Conservation (phyloP, 768 basidiomycete genomes). For the Tephrocybe rancida region DNA sequence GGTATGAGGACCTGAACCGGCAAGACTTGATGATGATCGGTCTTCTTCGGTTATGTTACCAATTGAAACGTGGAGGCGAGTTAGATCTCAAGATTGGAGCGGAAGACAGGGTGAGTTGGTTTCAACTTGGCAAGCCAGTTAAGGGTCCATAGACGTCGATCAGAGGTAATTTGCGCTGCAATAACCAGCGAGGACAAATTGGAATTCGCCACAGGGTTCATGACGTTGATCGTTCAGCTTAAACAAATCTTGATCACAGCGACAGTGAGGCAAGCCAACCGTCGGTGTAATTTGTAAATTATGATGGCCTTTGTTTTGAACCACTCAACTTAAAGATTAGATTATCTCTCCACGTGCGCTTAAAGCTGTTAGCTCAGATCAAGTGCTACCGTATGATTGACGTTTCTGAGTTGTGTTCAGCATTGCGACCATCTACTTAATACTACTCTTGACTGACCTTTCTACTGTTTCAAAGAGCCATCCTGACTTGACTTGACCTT, state of each 20-base stretch:
- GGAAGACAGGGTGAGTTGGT: conserved; percentile 6
- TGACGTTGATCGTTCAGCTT: background rate
- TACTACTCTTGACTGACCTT: background rate
- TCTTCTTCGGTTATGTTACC: conserved; percentile 23
- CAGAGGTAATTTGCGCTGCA: conserved; percentile 16
- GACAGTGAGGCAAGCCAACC: background rate
- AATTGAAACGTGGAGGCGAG: conserved; percentile 23
- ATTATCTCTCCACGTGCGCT: conserved; percentile 13
- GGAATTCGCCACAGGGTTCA: conserved; percentile 11
- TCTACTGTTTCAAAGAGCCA: background rate
- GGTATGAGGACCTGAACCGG: conserved; percentile 6
- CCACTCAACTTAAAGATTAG: conserved; percentile 8
- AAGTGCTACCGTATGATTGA: conserved; percentile 3
- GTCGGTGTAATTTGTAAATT: background rate
- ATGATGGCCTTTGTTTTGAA: background rate
- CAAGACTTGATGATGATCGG: conserved; percentile 24
- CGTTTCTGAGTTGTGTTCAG: background rate
- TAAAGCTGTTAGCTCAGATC: conserved; percentile 13
- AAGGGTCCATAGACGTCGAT: conserved; percentile 16
- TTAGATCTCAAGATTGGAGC: conserved; percentile 24
- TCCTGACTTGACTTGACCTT: background rate
- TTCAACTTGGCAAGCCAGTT: conserved; percentile 15
- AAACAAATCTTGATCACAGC: background rate
- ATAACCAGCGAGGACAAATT: conserved; percentile 1
- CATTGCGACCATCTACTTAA: background rate